Conservation (phyloP, 23 red algal genomes). For the Cyanidioschyzon merolae region DNA sequence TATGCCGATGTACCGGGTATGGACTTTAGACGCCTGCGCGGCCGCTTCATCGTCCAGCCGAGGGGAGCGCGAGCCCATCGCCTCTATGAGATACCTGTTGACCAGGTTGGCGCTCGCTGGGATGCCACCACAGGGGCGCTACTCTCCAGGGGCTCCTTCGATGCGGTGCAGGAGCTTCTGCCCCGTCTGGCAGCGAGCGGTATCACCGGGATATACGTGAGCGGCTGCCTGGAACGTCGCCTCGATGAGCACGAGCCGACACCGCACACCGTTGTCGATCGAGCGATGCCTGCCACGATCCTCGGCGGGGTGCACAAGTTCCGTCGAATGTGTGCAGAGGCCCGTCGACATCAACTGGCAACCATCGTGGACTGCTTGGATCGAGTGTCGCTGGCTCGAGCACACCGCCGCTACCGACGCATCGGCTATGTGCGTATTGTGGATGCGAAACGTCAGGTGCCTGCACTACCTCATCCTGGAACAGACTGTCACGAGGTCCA, state of each 20-base stretch:
- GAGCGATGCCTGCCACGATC: constrained; percentile 53
- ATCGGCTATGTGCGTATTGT: constrained; percentile 57
- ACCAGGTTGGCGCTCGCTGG: constrained; percentile 88
- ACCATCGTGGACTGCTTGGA: constrained; percentile 77
- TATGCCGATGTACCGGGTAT: constrained; percentile 28
- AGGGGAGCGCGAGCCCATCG: constrained; percentile 36
- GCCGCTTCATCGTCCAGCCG: constrained; percentile 89
- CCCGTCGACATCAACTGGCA: constrained; percentile 38
- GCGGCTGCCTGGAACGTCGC: constrained; percentile 71
- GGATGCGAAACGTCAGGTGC: constrained; percentile 40
- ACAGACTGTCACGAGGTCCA: constrained; percentile 85
- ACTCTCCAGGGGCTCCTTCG: constrained; percentile 53
- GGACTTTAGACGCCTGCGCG: constrained; percentile 45
- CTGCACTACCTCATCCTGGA: constrained; percentile 62
- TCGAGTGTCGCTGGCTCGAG: constrained; percentile 51
- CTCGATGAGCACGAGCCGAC: constrained; percentile 59
- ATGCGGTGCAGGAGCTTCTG: constrained; percentile 45
- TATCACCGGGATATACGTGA: constrained; percentile 63
- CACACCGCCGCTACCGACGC: constrained; percentile 73
- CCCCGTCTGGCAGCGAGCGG: constrained; percentile 57
- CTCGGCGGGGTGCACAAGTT: constrained; percentile 73
- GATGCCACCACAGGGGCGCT: constrained; percentile 64
- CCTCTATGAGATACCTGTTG: constrained; percentile 70
- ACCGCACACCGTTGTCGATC: constrained; percentile 72
- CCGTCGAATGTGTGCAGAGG: constrained; percentile 49